Base-by-base conservation (phyloP, 1,284 basidiomycete genomes). In the Porphyrellus sp. region DNA sequence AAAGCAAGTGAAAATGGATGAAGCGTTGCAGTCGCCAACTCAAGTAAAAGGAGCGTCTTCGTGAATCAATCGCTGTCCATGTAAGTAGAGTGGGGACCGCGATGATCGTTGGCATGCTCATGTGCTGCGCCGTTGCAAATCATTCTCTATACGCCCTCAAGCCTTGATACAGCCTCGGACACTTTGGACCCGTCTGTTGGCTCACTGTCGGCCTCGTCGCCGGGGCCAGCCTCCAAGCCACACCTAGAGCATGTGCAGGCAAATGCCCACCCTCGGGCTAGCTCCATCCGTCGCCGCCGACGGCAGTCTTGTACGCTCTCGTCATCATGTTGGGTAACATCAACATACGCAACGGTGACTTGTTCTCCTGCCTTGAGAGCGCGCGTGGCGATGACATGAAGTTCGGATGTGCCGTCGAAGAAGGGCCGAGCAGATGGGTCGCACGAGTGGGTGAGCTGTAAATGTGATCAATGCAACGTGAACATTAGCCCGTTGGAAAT, bases 241-340 rank as follows among this genome's bases (percentile, higher is more conserved):
- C 89, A 91, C 41, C 80, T 77, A 47, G 74, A 66, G 65, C 89
- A 91, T 46, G 73, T 69, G 64, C 89, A 91, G 23, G 84, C 81
- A 64, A 91, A 89, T 56, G 78, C 76, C 89, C 89, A 91, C 33
- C 89, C 89, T 39, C 83, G 76, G n/a, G 80, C 86, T 35, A 91
- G 77, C 69, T 89, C 86, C 59, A 77, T 74, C 24, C 89, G 79
- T 55, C 89, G 75, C 46, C 85, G 77, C 43, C 80, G 74, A 47
- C 85, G 75, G 46, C 82, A 80, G 27, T 84, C 81, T 6, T 71
- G 66, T 8, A 64, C 54, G 24, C 75, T 74, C 68, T 89, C 86
- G 37, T 64, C 79, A 4, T 73, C 67, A 51, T 74, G 78, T 59
- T 78, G 77, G 1, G 73, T 70, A 55, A 83, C 79, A 59, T 90